A percentile compares a stretch with the other conserved stretches of the same genome.
Conservation (phyloP, 163 green algal genomes). For the Scenedesmus sp. region DNA sequence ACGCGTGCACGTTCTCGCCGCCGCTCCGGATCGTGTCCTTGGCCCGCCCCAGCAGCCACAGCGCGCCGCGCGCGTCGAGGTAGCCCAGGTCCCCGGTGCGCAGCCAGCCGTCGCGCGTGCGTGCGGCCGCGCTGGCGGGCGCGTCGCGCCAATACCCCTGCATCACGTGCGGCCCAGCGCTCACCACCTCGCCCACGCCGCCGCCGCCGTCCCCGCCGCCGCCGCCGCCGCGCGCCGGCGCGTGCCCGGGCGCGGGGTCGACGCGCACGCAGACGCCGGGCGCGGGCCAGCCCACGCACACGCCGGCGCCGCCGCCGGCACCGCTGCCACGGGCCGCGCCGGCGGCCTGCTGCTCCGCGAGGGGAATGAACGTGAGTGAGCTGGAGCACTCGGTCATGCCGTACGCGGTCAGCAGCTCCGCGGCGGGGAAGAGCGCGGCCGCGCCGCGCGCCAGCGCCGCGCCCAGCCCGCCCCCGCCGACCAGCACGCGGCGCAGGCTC, state of each 20-base stretch:
- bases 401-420: conserved; percentile 79
- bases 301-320: conserved; percentile 14
- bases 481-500: conserved; percentile 63
- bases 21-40: conserved; percentile 92
- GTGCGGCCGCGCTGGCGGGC: conserved; percentile 28
- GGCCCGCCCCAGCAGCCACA: conserved; percentile 82
- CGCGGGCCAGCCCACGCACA: conserved; percentile 66
- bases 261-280: conserved; percentile 71
- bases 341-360: conserved; percentile 44
- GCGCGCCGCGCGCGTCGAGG: conserved; percentile 59
- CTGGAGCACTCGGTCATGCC: conserved; percentile 92
- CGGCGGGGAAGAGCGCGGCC: conserved; percentile 63
- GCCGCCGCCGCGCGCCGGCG: too few species aligned
- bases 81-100: conserved; percentile 84
- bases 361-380: conserved; percentile 81
- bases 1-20: conserved; percentile 87
- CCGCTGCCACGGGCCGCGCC: conserved; percentile 25
- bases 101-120: conserved; percentile 71
- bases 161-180: conserved; percentile 81
- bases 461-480: conserved; percentile 73
- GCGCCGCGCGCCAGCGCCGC: conserved; percentile 1
- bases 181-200: conserved; percentile 76
- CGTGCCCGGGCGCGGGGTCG: not conserved
- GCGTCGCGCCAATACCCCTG: conserved; percentile 67
- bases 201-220: not conserved